Evolutionary conservation across 208 protist species (phyloP).

Genomic region (Crithidia fasciculata): DNA sequence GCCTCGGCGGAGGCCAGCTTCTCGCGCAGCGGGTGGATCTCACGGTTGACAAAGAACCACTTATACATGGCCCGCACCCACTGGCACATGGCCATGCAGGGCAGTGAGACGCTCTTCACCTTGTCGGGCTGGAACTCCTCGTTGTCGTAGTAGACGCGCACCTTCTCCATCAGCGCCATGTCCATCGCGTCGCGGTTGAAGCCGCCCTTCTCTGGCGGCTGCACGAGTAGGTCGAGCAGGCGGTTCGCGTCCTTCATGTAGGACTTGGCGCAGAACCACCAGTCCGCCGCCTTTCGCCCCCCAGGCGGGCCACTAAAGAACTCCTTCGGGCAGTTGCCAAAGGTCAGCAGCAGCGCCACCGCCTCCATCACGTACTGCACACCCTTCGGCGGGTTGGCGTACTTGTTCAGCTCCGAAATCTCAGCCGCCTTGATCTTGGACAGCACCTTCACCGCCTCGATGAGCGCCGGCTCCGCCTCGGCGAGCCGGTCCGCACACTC

Average conservation of each 20-base stretch:
- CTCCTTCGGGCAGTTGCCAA: slow-evolving; percentile 95
- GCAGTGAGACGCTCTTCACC: slow-evolving; percentile 93
- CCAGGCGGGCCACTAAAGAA: slow-evolving; percentile 93
- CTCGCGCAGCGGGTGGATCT: slow-evolving; percentile 94
- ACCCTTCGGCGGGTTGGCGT: slow-evolving; percentile 95
- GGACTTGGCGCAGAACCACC: slow-evolving; percentile 95
- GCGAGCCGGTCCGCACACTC: slow-evolving; percentile 93
- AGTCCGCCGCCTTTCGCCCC: slow-evolving; percentile 95
- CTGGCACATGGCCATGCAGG: slow-evolving; percentile 97
- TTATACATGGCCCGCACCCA: slow-evolving; percentile 98
- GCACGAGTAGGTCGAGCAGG: slow-evolving; percentile 92
- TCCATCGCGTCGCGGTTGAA: slow-evolving; percentile 96
- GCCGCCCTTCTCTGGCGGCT: slow-evolving; percentile 81
- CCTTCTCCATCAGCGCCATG: slow-evolving; percentile 93
- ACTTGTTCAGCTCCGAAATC: slow-evolving; percentile 97
- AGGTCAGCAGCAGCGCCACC: slow-evolving; percentile 94
- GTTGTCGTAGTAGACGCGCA: slow-evolving; percentile 94
- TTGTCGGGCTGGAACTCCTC: slow-evolving; percentile 93
- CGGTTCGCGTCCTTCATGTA: slow-evolving; percentile 93
- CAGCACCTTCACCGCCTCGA: slow-evolving; percentile 93
- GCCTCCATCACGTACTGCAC: slow-evolving; percentile 98
- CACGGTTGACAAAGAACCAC: slow-evolving; percentile 96
- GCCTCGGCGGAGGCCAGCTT: slow-evolving; percentile 85
- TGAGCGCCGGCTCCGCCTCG: slow-evolving; percentile 96
- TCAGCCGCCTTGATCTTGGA: slow-evolving; percentile 96